Percentiles rank a stretch among this genome's conserved stretches.
phyloP scores from a whole-genome alignment of 2,329 filamentous ascomycete genomes.

The Trichothecium sympodiale region DNA sequence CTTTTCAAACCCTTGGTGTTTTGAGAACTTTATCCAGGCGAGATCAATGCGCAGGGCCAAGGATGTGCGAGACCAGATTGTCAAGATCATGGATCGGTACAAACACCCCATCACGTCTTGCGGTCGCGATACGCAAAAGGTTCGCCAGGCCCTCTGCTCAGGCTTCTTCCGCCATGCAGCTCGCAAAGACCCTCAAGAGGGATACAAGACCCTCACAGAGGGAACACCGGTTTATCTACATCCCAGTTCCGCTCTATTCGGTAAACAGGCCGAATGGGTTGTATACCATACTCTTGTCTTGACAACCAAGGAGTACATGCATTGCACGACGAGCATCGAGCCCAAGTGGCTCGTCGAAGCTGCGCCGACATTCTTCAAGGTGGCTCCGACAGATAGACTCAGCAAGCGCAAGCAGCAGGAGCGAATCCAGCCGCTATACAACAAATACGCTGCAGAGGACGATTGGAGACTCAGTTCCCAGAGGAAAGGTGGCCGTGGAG shows the following conservation, averaged over 20 bases:
- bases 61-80: conserved; percentile 84
- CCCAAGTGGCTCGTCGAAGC: conserved; percentile 91
- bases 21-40: conserved; percentile 95
- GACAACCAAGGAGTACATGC: conserved; percentile 98
- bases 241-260: conserved; percentile 82
- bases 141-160: conserved; percentile 78
- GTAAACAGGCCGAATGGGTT: conserved; percentile 92
- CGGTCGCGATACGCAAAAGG: conserved; percentile 75
- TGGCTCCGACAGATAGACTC: conserved; percentile 74
- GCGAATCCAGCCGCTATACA: conserved; percentile 89
- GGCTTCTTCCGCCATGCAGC: conserved; percentile 96
- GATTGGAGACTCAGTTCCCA: conserved; percentile 92
- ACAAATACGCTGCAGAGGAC: conserved; percentile 83
- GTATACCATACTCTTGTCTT: conserved; percentile 86
- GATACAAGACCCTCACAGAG: conserved; percentile 95
- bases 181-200: conserved; percentile 89
- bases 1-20: conserved; percentile 83
- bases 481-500: conserved; percentile 70
- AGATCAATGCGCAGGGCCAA: conserved; percentile 79
- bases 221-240: conserved; percentile 92
- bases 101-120: conserved; percentile 74
- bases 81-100: conserved; percentile 90
- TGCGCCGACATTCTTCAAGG: conserved; percentile 98
- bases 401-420: conserved; percentile 91
- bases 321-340: conserved; percentile 84